Evolutionary conservation across 768 basidiomycete genomes (phyloP).

Genomic region (Leucosporidium scottii): DNA sequence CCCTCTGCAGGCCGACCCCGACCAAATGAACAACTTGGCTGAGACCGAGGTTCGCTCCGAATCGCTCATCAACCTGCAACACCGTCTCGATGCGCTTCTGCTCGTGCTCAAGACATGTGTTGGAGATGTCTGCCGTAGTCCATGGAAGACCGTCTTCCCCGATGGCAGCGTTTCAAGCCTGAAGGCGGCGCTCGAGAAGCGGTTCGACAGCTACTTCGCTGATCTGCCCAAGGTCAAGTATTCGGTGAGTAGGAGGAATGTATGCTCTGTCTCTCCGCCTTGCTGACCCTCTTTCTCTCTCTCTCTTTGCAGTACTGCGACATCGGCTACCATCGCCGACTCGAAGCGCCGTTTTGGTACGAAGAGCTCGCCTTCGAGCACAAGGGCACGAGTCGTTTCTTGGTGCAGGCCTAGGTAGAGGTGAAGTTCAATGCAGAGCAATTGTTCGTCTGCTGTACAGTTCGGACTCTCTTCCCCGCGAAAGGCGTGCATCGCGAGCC

Average conservation of each 20-base stretch:
- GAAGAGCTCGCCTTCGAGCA: conserved; percentile 5
- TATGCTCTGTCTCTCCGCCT: no score
- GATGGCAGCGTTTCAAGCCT: conserved; percentile 10
- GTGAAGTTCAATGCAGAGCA: no score
- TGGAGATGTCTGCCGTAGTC: conserved; percentile 19
- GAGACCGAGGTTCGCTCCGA: conserved; percentile 11
- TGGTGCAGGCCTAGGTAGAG: background rate
- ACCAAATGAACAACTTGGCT: conserved; percentile 31
- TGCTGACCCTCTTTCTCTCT: background rate
- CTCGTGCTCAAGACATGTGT: conserved; percentile 30
- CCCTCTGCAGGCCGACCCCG: conserved; percentile 17
- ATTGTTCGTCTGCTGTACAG: no score
- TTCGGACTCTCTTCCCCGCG: no score
- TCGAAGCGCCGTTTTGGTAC: conserved; percentile 25
- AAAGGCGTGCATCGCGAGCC: no score
- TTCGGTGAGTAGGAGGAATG: background rate
- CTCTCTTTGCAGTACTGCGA: conserved; percentile 10
- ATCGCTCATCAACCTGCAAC: background rate
- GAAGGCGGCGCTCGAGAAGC: conserved; percentile 3
- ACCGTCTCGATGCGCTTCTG: conserved; percentile 30
- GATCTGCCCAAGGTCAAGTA: conserved; percentile 28
- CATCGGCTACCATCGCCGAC: conserved; percentile 22
- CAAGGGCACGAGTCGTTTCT: background rate
- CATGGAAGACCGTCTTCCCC: conserved; percentile 22
- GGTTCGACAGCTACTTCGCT: conserved; percentile 27